phyloP scores from a whole-genome alignment of 2,329 filamentous ascomycete species.

The Hirsutella minnesotensis region DNA sequence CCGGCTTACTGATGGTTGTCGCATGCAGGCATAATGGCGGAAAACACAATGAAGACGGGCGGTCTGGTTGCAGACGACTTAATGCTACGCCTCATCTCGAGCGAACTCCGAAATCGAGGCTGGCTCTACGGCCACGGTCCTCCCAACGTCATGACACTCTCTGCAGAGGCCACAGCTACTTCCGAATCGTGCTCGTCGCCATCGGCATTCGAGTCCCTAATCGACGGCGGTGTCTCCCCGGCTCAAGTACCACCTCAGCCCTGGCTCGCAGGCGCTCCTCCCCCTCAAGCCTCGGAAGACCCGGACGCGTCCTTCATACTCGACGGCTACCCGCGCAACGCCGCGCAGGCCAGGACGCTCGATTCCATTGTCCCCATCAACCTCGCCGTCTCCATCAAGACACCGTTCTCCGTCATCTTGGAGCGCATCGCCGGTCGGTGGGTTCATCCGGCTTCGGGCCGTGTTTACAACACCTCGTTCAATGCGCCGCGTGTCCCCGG shows the following conservation, averaged over 20 bases:
- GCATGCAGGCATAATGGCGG: conserved; percentile 70
- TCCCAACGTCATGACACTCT: conserved; percentile 40
- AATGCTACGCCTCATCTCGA: conserved; percentile 85
- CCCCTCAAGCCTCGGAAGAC: conserved; percentile 42
- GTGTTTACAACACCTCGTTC: conserved; percentile 92
- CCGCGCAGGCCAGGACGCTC: conserved; percentile 63
- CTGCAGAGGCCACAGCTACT: conserved; percentile 26
- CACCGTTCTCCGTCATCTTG: conserved; percentile 76
- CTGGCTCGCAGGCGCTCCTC: background rate
- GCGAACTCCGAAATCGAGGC: conserved; percentile 73
- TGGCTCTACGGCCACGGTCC: conserved; percentile 54
- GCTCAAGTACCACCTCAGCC: conserved; percentile 14
- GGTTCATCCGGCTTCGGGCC: conserved; percentile 83
- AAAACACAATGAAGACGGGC: conserved; percentile 76
- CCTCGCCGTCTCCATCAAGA: conserved; percentile 76
- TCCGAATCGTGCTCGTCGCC: conserved; percentile 18
- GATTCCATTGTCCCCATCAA: conserved; percentile 87
- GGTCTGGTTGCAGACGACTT: conserved; percentile 84
- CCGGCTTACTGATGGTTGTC: background rate
- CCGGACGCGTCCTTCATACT: conserved; percentile 84
- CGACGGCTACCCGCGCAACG: conserved; percentile 89
- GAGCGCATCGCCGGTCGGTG: conserved; percentile 83
- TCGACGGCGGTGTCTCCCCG: conserved; percentile 29
- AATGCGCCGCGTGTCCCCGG: conserved; percentile 73
- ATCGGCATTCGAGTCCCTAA: conserved; percentile 7